Conservation (phyloP, 1,284 basidiomycete genomes). For the Mycena sp. region DNA sequence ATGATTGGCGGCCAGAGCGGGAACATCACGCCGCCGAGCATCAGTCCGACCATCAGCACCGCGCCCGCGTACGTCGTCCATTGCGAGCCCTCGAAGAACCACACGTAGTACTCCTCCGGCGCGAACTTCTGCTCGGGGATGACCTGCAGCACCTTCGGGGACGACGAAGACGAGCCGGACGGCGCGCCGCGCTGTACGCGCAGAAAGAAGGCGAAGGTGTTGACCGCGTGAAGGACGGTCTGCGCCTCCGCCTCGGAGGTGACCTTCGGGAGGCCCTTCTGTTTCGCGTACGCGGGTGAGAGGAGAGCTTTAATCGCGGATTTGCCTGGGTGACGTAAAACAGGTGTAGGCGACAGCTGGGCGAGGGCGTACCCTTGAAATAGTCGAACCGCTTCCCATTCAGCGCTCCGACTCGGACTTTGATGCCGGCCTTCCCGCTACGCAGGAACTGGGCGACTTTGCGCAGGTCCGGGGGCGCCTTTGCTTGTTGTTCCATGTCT, state of each 20-base stretch:
- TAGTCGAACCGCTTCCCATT: conserved; percentile 97
- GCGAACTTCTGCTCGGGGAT: conserved; percentile 85
- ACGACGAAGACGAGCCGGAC: conserved; percentile 71
- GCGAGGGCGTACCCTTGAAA: conserved; percentile 86
- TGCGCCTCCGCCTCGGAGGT: conserved; percentile 83
- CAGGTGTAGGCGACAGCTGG: neutral
- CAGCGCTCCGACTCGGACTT: conserved; percentile 89
- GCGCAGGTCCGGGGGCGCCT: conserved; percentile 79
- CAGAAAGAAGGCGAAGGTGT: conserved; percentile 91
- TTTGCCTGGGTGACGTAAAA: conserved; percentile 69
- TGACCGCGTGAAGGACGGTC: conserved; percentile 74
- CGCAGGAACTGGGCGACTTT: conserved; percentile 88
- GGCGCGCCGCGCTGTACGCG: conserved; percentile 85
- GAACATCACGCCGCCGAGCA: conserved; percentile 99
- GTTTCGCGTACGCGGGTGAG: conserved; percentile 91
- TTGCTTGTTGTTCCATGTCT: conserved; percentile 74
- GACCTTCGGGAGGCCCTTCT: conserved; percentile 85
- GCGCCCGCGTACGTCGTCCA: conserved; percentile 95
- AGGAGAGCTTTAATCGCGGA: conserved; percentile 91
- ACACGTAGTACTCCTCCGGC: conserved; percentile 89
- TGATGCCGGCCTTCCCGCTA: conserved; percentile 87
- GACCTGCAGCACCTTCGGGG: conserved; percentile 85
- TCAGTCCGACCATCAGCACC: conserved; percentile 90
- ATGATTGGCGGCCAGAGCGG: conserved; percentile 96
- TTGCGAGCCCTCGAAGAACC: conserved; percentile 97